Conservation (phyloP, 2,329 filamentous ascomycete genomes). For the Neopestalotiopsis sp. region DNA sequence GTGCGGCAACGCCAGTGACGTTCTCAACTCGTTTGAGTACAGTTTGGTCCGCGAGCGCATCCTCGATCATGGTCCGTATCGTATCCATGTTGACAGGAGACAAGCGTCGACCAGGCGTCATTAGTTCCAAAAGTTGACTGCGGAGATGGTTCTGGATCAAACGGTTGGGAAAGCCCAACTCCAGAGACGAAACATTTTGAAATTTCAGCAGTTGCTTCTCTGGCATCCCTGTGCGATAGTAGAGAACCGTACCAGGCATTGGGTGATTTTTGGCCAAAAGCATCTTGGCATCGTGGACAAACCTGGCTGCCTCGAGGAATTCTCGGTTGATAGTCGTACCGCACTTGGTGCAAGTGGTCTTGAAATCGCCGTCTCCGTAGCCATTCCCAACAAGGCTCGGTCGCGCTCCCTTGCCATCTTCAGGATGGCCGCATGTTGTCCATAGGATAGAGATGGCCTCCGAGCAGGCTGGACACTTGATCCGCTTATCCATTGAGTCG, state of each 20-base stretch:
- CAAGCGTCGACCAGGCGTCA: slow-evolving; percentile 34
- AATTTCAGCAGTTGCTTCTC: slow-evolving; percentile 32
- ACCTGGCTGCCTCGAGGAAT: slow-evolving; percentile 65
- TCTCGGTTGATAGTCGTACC: slow-evolving; percentile 57
- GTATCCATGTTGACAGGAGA: slow-evolving; percentile 51
- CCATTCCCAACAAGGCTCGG: slow-evolving; percentile 55
- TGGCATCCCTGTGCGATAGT: slow-evolving; percentile 57
- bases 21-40: slow-evolving; percentile 49
- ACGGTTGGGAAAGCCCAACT: slow-evolving; percentile 62
- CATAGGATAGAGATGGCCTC: slow-evolving; percentile 55
- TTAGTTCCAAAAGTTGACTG: slow-evolving; percentile 45
- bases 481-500: slow-evolving; percentile 51
- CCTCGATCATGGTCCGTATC: slow-evolving; percentile 57
- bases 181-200: slow-evolving; percentile 26
- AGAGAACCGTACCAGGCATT: slow-evolving; percentile 73
- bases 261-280: slow-evolving; percentile 55
- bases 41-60: slow-evolving; percentile 42
- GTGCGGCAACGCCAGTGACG: slow-evolving; percentile 24
- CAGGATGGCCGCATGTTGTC: slow-evolving; percentile 57
- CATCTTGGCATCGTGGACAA: slow-evolving; percentile 58
- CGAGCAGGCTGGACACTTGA: slow-evolving; percentile 64
- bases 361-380: slow-evolving; percentile 65
- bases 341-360: slow-evolving; percentile 57
- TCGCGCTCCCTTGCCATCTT: slow-evolving; percentile 40
- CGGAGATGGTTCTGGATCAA: slow-evolving; percentile 56